Conservation (phyloP, 352 stramenopile species). For the Phytophthora citricola region DNA sequence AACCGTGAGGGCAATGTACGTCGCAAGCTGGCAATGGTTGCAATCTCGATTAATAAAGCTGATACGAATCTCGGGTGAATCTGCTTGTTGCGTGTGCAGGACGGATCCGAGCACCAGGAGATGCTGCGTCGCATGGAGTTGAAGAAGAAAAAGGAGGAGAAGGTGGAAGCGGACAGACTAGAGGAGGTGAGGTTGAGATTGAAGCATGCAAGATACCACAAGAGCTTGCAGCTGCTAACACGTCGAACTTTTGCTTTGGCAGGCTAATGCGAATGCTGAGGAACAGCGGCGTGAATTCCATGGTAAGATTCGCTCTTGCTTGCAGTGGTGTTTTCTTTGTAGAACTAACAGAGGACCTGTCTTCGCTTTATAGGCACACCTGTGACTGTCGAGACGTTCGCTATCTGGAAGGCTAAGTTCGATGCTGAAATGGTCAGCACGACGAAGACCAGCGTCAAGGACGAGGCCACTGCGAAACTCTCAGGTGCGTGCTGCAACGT, state of each 20-base stretch:
- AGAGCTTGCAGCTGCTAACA: conserved; percentile 18
- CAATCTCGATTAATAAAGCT: neutral
- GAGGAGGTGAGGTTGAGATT: conserved; percentile 39
- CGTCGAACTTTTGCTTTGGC: neutral
- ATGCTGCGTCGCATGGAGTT: conserved; percentile 87
- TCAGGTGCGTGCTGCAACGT: conserved; percentile 47
- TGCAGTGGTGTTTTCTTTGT: neutral
- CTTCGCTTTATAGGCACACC: conserved; percentile 55
- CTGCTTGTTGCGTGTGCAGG: conserved; percentile 38
- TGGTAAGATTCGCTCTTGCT: conserved; percentile 16
- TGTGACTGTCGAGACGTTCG: conserved; percentile 84
- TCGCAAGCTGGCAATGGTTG: neutral
- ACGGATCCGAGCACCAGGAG: conserved; percentile 89
- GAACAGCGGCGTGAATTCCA: conserved; percentile 40
- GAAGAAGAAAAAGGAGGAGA: conserved; percentile 82
- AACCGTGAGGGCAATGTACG: conserved; percentile 85
- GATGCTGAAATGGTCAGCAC: conserved; percentile 62
- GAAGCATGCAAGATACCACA: neutral
- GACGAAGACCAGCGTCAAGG: conserved; percentile 66
- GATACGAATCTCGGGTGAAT: conserved; percentile 17
- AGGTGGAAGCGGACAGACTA: conserved; percentile 58
- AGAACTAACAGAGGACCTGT: conserved; percentile 5
- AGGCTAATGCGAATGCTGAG: conserved; percentile 42
- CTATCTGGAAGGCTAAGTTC: conserved; percentile 75
- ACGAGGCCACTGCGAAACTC: conserved; percentile 76